Conservation (phyloP, 805 yeast species). For the Suhomyces faveliae region DNA sequence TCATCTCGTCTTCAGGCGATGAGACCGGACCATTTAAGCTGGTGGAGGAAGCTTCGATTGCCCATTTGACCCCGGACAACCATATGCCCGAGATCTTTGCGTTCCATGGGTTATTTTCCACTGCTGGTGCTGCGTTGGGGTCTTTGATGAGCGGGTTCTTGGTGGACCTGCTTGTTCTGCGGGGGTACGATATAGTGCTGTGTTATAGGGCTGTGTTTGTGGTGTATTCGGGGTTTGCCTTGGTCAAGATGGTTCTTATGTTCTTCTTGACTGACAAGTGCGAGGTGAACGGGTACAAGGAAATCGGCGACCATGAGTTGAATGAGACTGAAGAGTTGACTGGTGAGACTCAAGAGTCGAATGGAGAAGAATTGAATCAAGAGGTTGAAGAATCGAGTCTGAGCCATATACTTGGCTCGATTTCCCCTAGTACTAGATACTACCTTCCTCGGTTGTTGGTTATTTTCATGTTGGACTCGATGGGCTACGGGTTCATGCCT, state of each 20-base stretch:
- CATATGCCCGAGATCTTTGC: constrained; percentile 75
- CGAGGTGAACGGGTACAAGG: constrained; percentile 34
- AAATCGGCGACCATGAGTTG: no score
- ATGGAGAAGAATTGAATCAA: constrained; percentile 5
- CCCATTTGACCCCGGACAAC: constrained; percentile 67
- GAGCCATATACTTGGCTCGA: constrained; percentile 9
- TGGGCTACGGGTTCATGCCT: constrained; percentile 88
- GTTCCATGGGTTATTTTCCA: constrained; percentile 64
- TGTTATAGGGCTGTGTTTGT: constrained; percentile 60
- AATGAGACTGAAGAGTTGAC: background rate
- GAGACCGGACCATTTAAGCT: constrained; percentile 91
- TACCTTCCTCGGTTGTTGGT: constrained; percentile 49
- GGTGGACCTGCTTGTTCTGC: constrained; percentile 44
- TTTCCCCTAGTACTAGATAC: constrained; percentile 43
- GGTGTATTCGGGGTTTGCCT: constrained; percentile 55
- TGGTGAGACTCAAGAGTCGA: background rate
- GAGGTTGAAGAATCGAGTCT: constrained; percentile 10
- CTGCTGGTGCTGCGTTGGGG: constrained; percentile 75
- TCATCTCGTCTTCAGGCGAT: constrained; percentile 84
- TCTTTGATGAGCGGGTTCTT: constrained; percentile 60
- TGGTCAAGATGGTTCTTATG: constrained; percentile 50
- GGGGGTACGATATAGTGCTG: constrained; percentile 31
- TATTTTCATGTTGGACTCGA: constrained; percentile 79
- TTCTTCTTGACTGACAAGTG: constrained; percentile 50
- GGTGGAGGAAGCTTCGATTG: constrained; percentile 78